Evolutionary conservation across 2,329 filamentous ascomycete species (phyloP).

Genomic region (Colletotrichum sp.): DNA sequence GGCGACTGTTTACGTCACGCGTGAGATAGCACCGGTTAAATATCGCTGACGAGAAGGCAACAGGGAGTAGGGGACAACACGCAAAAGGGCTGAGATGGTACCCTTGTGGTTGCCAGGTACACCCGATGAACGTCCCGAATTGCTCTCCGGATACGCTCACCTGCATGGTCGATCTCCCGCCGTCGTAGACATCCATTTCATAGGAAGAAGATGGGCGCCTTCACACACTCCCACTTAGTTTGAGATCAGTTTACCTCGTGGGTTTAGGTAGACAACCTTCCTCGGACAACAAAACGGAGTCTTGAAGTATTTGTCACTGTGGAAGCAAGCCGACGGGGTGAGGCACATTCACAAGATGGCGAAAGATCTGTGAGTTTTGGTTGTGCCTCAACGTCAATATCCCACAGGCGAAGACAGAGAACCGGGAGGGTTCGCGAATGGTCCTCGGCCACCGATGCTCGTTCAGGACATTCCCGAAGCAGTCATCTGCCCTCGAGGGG

Average conservation of each 20-base stretch:
- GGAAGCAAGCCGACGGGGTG: background rate
- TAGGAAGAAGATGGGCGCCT: background rate
- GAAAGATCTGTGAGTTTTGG: background rate
- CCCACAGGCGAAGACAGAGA: background rate
- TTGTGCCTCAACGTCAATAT: background rate
- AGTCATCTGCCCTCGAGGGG: background rate
- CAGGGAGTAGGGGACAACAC: background rate
- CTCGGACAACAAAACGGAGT: background rate
- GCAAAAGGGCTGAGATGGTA: background rate
- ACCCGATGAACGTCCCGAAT: background rate
- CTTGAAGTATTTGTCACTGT: background rate
- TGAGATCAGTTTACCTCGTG: background rate
- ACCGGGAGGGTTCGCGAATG: background rate
- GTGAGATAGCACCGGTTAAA: background rate
- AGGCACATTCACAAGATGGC: background rate
- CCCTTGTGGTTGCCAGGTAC: background rate
- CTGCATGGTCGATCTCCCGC: background rate
- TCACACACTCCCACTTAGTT: background rate
- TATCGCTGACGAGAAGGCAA: background rate
- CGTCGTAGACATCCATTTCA: background rate
- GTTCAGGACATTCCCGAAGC: background rate
- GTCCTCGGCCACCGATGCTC: background rate
- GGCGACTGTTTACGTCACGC: background rate
- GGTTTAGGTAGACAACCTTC: background rate
- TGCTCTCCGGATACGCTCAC: background rate